These are phyloP conservation scores for Aspergillus biplanus DNA, from an alignment of 495 filamentous ascomycete genomes.

Conservation along the genomic window DNA sequence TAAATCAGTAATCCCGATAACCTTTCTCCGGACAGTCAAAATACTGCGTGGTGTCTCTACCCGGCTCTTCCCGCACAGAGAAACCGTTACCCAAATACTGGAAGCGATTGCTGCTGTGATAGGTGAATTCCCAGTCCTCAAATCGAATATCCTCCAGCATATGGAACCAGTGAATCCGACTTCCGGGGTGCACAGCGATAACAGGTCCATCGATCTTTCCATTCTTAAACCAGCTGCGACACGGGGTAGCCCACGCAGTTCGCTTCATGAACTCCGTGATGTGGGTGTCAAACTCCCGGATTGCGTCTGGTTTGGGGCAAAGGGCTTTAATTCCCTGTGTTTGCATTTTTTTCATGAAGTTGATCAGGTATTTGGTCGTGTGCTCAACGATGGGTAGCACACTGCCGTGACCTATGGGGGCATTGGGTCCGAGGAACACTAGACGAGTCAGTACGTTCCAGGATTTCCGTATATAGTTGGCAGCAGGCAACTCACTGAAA, in stretches of 20 bases:
- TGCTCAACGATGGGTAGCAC: constrained; percentile 50
- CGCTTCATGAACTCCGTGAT: constrained; percentile 50
- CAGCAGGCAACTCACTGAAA: constrained; percentile 39
- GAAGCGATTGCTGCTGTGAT: constrained; percentile 44
- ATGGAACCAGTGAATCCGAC: constrained; percentile 55
- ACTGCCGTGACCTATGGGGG: constrained; percentile 39
- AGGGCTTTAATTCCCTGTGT: constrained; percentile 46
- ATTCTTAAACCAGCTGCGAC: constrained; percentile 56
- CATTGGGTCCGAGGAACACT: constrained; percentile 44
- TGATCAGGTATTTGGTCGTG: constrained; percentile 49
- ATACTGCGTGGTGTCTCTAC: constrained; percentile 8
- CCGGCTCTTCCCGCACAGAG: constrained; percentile 11
- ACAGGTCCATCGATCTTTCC: constrained; percentile 48
- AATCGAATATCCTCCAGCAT: constrained; percentile 50
- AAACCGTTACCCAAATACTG: constrained; percentile 53
- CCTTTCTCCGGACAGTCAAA: constrained; percentile 6
- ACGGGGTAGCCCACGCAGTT: constrained; percentile 46
- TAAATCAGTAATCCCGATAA: neutral
- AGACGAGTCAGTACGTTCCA: constrained; percentile 36
- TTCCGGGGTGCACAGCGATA: constrained; percentile 52
- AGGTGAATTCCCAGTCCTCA: constrained; percentile 55
- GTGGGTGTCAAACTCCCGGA: constrained; percentile 50
- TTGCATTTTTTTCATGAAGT: constrained; percentile 49
- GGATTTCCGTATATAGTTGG: constrained; percentile 39
- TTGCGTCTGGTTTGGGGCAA: constrained; percentile 41